These are phyloP conservation scores for Aspergillus egyptiacus DNA, from an alignment of 495 filamentous ascomycete species.

Conservation along the genomic window DNA sequence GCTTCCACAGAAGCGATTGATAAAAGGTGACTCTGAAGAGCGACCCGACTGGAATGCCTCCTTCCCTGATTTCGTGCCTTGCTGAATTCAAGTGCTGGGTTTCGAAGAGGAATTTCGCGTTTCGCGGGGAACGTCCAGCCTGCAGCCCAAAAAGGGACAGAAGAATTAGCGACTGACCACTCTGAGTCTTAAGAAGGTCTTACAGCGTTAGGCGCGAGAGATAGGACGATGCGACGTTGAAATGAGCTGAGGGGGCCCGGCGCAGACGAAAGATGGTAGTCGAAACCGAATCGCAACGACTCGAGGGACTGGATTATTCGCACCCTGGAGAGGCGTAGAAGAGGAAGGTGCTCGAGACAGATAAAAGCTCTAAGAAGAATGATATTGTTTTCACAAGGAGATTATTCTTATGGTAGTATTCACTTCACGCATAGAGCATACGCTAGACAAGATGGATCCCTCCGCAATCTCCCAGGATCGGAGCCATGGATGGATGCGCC, in stretches of 20 bases:
- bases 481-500: slow-evolving; percentile 19
- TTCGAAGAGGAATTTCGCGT: slow-evolving; percentile 1
- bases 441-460: no score
- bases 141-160: slow-evolving; percentile 14
- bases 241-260: not conserved
- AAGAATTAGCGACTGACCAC: not conserved
- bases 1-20: not conserved
- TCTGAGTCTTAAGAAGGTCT: not conserved
- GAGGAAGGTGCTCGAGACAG: not conserved
- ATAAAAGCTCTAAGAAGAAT: no score
- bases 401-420: no score
- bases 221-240: not conserved
- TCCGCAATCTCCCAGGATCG: slow-evolving; percentile 16
- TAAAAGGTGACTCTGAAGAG: slow-evolving; percentile 2
- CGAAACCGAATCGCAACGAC: no score
- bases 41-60: slow-evolving; percentile 7
- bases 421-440: slow-evolving; percentile 4
- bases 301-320: no score
- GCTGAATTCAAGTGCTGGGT: slow-evolving; percentile 1
- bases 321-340: not conserved
- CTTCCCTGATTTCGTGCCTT: slow-evolving; percentile 5
- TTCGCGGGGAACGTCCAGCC: slow-evolving; percentile 14
- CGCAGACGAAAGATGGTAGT: not conserved
- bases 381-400: no score
- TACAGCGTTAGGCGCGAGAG: slow-evolving; percentile 4